These are phyloP conservation scores for Desmodesmus armatus DNA, from an alignment of 139 green algal genomes.

Conservation along the genomic window DNA sequence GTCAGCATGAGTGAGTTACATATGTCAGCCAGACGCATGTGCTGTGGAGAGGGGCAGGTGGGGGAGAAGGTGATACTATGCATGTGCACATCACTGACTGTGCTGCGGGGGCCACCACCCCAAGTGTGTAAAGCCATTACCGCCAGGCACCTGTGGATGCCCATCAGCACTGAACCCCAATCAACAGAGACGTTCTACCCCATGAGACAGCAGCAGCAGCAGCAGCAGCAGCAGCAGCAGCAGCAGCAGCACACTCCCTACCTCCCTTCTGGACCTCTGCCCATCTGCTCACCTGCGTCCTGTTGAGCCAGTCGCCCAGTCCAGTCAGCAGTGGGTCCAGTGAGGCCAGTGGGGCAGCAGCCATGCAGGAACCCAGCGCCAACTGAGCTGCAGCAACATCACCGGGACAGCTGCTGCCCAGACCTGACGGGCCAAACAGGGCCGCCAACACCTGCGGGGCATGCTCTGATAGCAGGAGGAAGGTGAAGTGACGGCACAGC, in stretches of 20 bases:
- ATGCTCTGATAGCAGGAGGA: too few relatives aligned
- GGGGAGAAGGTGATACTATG: too few relatives aligned
- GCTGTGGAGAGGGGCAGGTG: too few relatives aligned
- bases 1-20: too few relatives aligned
- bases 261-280: too few relatives aligned
- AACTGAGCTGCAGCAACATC: constrained; percentile 57
- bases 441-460: constrained; percentile 19
- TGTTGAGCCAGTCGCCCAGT: constrained; percentile 49
- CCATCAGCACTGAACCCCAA: too few relatives aligned
- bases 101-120: too few relatives aligned
- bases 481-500: too few relatives aligned
- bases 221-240: neutral
- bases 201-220: neutral
- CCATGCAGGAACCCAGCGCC: constrained; percentile 68
- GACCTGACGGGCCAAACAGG: constrained; percentile 55
- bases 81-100: too few relatives aligned
- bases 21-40: too few relatives aligned
- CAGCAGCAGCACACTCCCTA: neutral
- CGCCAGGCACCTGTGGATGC: too few relatives aligned
- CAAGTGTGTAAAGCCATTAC: too few relatives aligned
- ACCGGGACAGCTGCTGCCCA: constrained; percentile 37
- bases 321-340: constrained; percentile 54
- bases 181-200: neutral
- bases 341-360: constrained; percentile 48
- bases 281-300: neutral